phyloP scores from a whole-genome alignment of 179 eudicot genomes.

The Nepenthes alata region DNA sequence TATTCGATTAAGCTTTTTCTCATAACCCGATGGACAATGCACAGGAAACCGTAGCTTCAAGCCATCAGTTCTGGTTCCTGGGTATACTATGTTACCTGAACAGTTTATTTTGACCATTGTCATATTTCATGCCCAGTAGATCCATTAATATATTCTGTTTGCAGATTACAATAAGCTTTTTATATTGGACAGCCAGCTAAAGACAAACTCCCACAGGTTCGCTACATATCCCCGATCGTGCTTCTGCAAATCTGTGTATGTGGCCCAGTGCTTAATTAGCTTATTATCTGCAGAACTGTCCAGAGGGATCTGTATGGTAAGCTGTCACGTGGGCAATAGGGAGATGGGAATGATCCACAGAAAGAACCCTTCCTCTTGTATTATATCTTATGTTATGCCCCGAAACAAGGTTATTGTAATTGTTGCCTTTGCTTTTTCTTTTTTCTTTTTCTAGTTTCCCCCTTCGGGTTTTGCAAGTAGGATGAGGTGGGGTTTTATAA shows the following conservation, averaged over 20 bases:
- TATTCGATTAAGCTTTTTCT: constrained; percentile 63
- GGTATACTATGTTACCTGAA: constrained; percentile 30
- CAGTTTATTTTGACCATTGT: not conserved
- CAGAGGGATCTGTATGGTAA: constrained; percentile 83
- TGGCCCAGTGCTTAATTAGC: not conserved
- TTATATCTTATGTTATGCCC: constrained; percentile 64
- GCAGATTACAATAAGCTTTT: constrained; percentile 79
- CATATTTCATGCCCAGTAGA: not conserved
- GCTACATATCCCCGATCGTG: not conserved
- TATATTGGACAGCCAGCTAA: constrained; percentile 71
- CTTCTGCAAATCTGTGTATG: not conserved
- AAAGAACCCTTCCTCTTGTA: constrained; percentile 68
- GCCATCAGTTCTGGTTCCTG: constrained; percentile 66
- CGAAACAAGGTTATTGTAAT: constrained; percentile 53
- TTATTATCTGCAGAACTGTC: constrained; percentile 44
- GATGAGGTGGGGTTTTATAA: not conserved
- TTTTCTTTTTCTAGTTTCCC: too few species aligned
- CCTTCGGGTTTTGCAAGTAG: not conserved
- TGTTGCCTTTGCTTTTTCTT: not conserved
- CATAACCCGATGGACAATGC: constrained; percentile 86
- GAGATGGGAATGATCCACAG: constrained; percentile 42
- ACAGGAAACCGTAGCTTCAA: constrained; percentile 66
- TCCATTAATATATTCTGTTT: constrained; percentile 12
- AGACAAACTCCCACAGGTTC: constrained; percentile 94
- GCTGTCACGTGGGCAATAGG: constrained; percentile 37